Evolutionary conservation across 2,329 filamentous ascomycete genomes (phyloP), one percentile per base, ranked within the genome.

Genomic region (Nemania diffusa): DNA sequence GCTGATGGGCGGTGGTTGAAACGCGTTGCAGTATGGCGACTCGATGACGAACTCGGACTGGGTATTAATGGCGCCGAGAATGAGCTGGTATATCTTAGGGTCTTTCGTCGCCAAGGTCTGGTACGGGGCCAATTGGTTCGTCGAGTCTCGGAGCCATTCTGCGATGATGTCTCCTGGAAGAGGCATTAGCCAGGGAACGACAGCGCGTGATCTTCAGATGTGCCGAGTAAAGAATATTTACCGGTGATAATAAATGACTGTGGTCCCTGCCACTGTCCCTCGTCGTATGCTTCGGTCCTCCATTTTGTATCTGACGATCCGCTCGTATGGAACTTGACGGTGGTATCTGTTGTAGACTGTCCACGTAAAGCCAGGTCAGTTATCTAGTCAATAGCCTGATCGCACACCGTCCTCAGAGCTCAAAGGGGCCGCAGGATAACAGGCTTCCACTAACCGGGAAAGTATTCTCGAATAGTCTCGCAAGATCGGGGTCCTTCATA

Each of bases 1-100:
- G 70, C 93, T 94, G 6, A 94, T 92, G 2, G 92, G 91, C 0
- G 96, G 96, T 4, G 96, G 95, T 78, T 99, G 96, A 80, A 98
- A 99, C 20, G 96, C 96, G 79, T 99, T 98, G 85, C 96, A 99
- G 82, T 98, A 99, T 0, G 96, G 96, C 1, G 92, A 94, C 75
- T 93, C 89, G 69, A 98, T 97, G 48, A 99, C 92, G 76, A 94
- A 98, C 79, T 98, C 95, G 17, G 92, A 87, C 80, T 99, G 96
- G 0, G 96, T 98, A 78, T 97, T 97, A 81, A 98, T 97, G 48
- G 95, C 95, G 24, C 96, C 96, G 1, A 97, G 83, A 27, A 99
- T 93, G 60, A 99, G 83, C 69, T 87, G 90, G 77, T 91, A 89
- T 57, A 99, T 90, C 48, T 86, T 87, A 44, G 88, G 87, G 76